Evolutionary conservation across 495 filamentous ascomycete species (phyloP).

Genomic region (Delitschia confertaspora): DNA sequence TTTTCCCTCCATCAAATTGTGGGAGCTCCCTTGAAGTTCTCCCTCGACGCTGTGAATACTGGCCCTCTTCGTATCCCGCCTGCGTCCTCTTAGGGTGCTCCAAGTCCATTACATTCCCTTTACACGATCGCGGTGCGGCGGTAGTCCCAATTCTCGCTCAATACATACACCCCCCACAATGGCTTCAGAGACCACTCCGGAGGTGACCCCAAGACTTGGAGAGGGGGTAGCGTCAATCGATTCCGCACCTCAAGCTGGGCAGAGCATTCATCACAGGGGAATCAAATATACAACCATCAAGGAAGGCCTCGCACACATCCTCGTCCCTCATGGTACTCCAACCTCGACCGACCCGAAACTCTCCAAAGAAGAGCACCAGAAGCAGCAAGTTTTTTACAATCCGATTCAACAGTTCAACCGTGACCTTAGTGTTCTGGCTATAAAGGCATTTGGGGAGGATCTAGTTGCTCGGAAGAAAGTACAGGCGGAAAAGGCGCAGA

Average conservation of each 20-base stretch:
- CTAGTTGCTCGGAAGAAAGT: conserved; percentile 37
- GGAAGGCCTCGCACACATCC: conserved; percentile 60
- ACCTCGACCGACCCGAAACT: conserved; percentile 28
- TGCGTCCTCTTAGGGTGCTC: conserved; percentile 16
- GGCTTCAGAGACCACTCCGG: not conserved
- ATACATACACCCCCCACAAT: conserved; percentile 1
- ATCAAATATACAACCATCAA: conserved; percentile 54
- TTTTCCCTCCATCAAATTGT: not conserved
- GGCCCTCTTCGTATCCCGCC: conserved; percentile 5
- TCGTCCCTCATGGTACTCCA: conserved; percentile 48
- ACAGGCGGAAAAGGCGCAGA: conserved; percentile 32
- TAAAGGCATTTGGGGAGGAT: conserved; percentile 73
- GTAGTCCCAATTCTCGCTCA: conserved; percentile 5
- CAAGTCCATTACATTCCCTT: conserved; percentile 8
- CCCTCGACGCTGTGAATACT: conserved; percentile 1
- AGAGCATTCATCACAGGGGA: conserved; percentile 39
- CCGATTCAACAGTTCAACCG: conserved; percentile 98
- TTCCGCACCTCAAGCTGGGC: conserved; percentile 26
- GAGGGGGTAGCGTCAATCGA: conserved; percentile 14
- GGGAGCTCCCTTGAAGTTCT: not conserved
- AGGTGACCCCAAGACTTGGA: not conserved
- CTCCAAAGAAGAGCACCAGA: conserved; percentile 39
- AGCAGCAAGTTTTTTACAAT: conserved; percentile 92
- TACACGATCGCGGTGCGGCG: conserved; percentile 6
- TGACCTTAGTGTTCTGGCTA: conserved; percentile 84